phyloP scores from a whole-genome alignment of 306 rosid genomes.

The Comarum palustre region DNA sequence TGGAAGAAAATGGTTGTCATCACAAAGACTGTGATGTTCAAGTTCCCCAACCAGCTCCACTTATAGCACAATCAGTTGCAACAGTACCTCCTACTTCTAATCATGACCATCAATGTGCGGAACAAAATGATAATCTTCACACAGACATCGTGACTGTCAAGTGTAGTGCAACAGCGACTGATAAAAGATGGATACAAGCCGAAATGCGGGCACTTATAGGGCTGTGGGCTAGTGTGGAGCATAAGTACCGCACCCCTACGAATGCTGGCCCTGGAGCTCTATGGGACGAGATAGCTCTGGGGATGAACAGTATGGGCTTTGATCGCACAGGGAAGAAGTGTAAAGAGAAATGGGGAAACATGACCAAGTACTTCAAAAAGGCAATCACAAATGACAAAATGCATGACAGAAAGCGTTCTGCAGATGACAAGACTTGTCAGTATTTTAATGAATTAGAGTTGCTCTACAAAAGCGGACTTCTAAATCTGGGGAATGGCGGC shows the following conservation, averaged over 20 bases:
- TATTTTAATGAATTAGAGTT: slow-evolving; percentile 62
- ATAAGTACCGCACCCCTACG: slow-evolving; percentile 39
- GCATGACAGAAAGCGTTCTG: slow-evolving; percentile 49
- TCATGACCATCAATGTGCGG: slow-evolving; percentile 24
- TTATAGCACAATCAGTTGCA: background rate
- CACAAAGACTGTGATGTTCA: background rate
- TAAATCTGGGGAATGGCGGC: slow-evolving; percentile 29
- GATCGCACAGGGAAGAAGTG: slow-evolving; percentile 66
- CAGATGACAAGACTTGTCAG: slow-evolving; percentile 51
- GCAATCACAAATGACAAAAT: slow-evolving; percentile 51
- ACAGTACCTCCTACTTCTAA: background rate
- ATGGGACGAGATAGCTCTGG: slow-evolving; percentile 79
- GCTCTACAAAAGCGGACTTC: slow-evolving; percentile 47
- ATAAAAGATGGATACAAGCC: slow-evolving; percentile 68
- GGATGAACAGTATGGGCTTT: slow-evolving; percentile 53
- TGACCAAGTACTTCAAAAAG: slow-evolving; percentile 71
- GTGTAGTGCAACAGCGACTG: slow-evolving; percentile 25
- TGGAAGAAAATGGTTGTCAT: slow-evolving; percentile 19
- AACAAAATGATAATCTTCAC: slow-evolving; percentile 31
- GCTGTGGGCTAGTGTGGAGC: slow-evolving; percentile 49
- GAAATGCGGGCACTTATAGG: slow-evolving; percentile 72
- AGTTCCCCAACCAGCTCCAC: background rate
- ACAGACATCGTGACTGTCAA: slow-evolving; percentile 18
- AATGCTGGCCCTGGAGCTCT: slow-evolving; percentile 38
- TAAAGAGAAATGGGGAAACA: slow-evolving; percentile 87